These are phyloP conservation scores for Garcia nutans DNA, from an alignment of 345 rosid genomes.

Conservation along the genomic window DNA sequence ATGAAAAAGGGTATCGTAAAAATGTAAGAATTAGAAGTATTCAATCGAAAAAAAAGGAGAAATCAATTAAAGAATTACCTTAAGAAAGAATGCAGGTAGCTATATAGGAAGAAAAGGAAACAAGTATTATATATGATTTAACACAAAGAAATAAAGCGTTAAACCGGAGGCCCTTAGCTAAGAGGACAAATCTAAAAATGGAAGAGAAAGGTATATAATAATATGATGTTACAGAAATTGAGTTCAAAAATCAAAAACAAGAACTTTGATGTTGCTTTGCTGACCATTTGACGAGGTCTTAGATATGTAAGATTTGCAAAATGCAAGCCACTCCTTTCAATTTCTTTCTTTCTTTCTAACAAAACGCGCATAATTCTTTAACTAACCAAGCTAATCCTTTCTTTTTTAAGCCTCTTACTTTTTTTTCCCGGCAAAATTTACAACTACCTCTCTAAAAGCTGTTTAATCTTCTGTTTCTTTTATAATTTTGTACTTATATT, in stretches of 20 bases:
- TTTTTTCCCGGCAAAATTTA: conserved; percentile 12
- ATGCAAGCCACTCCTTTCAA: conserved; percentile 34
- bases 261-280: not conserved
- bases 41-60: not conserved
- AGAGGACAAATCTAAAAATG: not conserved
- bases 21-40: not conserved
- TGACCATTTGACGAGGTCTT: not conserved
- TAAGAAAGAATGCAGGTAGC: conserved; percentile 6
- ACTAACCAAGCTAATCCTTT: not conserved
- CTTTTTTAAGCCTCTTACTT: not conserved
- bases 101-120: not conserved
- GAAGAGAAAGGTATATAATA: not conserved
- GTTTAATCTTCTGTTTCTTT: too few relatives aligned
- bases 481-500: too few relatives aligned
- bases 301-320: not conserved
- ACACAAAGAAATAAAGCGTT: not conserved
- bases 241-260: not conserved
- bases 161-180: not conserved
- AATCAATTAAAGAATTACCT: conserved; percentile 1
- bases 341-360: not conserved
- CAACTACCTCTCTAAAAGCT: not conserved
- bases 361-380: conserved; percentile 2
- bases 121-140: not conserved
- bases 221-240: conserved; percentile 12
- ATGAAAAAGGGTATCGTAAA: not conserved